A percentile compares a stretch with the other conserved stretches of the same genome.
These are phyloP conservation scores for Starmerella apis DNA, from an alignment of 805 yeast genomes.

Conservation along the genomic window DNA sequence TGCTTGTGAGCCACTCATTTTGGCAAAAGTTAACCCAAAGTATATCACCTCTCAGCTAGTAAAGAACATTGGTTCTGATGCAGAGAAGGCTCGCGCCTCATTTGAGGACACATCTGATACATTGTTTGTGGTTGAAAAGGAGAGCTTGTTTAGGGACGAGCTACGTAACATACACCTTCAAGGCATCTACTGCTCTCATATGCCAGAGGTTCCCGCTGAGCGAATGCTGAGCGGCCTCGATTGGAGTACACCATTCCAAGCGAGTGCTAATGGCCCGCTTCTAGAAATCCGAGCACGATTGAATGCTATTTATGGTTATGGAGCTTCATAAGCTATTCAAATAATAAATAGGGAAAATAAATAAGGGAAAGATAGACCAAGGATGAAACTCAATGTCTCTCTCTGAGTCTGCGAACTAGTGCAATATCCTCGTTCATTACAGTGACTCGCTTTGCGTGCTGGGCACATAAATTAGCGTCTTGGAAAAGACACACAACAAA, in stretches of 20 bases:
- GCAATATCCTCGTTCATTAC: constrained; percentile 97
- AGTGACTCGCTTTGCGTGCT: constrained; percentile 98
- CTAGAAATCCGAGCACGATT: constrained; percentile 4
- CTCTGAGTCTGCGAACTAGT: constrained; percentile 95
- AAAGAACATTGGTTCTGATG: constrained; percentile 14
- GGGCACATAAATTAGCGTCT: constrained; percentile 97
- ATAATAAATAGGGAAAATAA: not conserved
- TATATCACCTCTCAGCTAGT: constrained; percentile 10
- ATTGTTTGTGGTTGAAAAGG: constrained; percentile 57
- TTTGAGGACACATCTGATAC: constrained; percentile 28
- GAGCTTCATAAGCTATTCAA: not conserved
- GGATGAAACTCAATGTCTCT: constrained; percentile 40
- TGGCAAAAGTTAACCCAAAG: constrained; percentile 7
- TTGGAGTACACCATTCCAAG: constrained; percentile 9
- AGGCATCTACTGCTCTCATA: not conserved
- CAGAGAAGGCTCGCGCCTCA: constrained; percentile 24
- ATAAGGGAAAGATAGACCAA: not conserved
- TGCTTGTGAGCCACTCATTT: constrained; percentile 14
- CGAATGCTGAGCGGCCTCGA: constrained; percentile 7
- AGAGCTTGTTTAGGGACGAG: constrained; percentile 53
- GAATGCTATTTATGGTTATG: not conserved
- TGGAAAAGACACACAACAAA: constrained; percentile 91
- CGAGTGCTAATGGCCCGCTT: constrained; percentile 8
- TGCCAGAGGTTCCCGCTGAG: not conserved
- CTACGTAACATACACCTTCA: constrained; percentile 27